Base-by-base conservation (phyloP, 2,329 filamentous ascomycete genomes). In the Calycina herbarum region DNA sequence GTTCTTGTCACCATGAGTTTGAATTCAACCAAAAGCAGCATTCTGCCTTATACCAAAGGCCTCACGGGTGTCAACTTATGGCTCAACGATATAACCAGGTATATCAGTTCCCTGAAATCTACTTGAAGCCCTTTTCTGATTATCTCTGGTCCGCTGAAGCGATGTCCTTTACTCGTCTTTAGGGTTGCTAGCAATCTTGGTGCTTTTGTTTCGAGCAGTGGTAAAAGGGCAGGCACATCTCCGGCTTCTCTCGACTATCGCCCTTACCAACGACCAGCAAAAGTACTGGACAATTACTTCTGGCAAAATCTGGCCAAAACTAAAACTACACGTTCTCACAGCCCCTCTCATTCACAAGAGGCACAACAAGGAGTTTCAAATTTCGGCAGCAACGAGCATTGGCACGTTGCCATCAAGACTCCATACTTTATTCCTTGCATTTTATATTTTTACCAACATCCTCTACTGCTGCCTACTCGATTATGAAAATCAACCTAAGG, bases 381-480 rank as follows among this genome's bases (percentile, higher is more conserved):
- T 93, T 13, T 89, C 86, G 31, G 81, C 80, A 24, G 87, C 87
- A 13, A 78, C 90, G 75, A 87, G 87, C 70, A 85, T 91, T 63
- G 90, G 92, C 67, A 94, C 91, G 0, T 79, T 95, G 31, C 92
- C 92, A 0, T 89, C 89, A 17, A 82, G 92, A 62, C 87, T 93
- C 73, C 91, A 95, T 75, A 85, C 87, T 11, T 75, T 91, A 62
- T 82, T 94, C 73, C 79, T 95, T 29, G 61, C 83, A 33, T 76
- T 86, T 48, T 94, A 94, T 76, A 76, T 90, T n/a, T 79, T 80
- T 3, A 87, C 85, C 69, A 95, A 96, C 75, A 75, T 93, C 31
- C 86, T 87, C 17, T 96, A 94, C 78, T 93, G 90, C 75, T 65
- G 85, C 92, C 59, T 84, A 85, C 62, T 92, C 82, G 73, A 79